These are phyloP conservation scores for Komagataella phaffii DNA, from an alignment of 805 yeast species.

Conservation along the genomic window DNA sequence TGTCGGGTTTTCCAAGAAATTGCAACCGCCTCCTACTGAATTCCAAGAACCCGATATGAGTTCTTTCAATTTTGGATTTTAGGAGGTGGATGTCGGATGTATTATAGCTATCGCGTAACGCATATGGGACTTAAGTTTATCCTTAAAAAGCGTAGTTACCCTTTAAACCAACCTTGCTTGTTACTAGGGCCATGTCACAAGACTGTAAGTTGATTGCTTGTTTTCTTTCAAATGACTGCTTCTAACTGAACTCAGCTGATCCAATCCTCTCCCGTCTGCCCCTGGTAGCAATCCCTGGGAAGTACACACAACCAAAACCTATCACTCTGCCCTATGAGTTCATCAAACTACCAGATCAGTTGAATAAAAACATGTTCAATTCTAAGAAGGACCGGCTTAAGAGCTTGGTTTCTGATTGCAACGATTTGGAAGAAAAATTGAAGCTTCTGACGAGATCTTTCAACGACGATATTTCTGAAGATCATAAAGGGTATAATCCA, in stretches of 20 bases:
- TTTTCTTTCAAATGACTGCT: neutral
- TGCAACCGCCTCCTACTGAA: conserved; percentile 35
- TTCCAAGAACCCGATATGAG: conserved; percentile 72
- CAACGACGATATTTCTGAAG: conserved; percentile 2
- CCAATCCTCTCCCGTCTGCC: conserved; percentile 15
- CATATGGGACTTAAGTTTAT: neutral
- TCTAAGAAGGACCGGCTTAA: conserved; percentile 2
- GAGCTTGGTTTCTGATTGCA: conserved; percentile 1
- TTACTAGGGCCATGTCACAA: neutral
- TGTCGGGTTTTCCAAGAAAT: conserved; percentile 5
- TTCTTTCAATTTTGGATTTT: conserved; percentile 40
- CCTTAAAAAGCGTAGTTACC: neutral
- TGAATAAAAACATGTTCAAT: conserved; percentile 1
- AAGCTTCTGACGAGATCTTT: conserved; percentile 1
- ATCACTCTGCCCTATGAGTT: conserved; percentile 14
- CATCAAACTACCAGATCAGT: conserved; percentile 3
- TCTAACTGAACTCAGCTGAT: conserved; percentile 4
- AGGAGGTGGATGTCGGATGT: neutral
- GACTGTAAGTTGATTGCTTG: neutral
- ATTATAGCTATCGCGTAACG: neutral
- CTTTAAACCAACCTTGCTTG: neutral
- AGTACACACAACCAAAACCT: conserved; percentile 10
- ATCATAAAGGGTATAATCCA: neutral
- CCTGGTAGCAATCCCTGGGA: conserved; percentile 13
- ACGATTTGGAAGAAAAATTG: conserved; percentile 2